These are phyloP conservation scores for Fusarium sp. DNA, from an alignment of 2,329 filamentous ascomycete genomes.

Conservation along the genomic window DNA sequence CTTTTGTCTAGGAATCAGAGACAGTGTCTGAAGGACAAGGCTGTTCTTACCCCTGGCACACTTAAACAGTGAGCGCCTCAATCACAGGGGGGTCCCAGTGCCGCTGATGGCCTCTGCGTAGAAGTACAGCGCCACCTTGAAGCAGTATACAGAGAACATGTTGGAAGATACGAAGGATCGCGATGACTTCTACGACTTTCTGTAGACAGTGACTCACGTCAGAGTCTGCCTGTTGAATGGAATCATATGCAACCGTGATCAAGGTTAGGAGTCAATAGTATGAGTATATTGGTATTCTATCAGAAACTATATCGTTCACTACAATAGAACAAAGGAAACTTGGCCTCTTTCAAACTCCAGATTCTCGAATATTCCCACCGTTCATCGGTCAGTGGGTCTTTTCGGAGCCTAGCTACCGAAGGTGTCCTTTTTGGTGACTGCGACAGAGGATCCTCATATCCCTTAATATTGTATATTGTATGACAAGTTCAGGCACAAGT, in stretches of 20 bases:
- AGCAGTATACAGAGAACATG: conserved; percentile 5
- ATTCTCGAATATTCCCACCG: conserved; percentile 49
- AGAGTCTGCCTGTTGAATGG: conserved; percentile 1
- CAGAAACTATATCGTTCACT: not conserved
- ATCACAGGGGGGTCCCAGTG: not conserved
- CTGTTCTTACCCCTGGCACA: conserved; percentile 31
- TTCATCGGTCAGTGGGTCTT: conserved; percentile 26
- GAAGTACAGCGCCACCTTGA: conserved; percentile 11
- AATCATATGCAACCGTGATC: conserved; percentile 1
- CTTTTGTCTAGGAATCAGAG: not conserved
- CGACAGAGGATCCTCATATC: conserved; percentile 31
- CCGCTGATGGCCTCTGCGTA: conserved; percentile 14
- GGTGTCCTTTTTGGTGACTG: conserved; percentile 31
- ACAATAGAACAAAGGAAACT: conserved; percentile 14
- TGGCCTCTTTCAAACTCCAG: conserved; percentile 46
- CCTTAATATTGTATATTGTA: conserved; percentile 36
- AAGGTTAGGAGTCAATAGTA: not conserved
- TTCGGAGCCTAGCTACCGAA: conserved; percentile 43
- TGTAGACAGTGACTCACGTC: conserved; percentile 32
- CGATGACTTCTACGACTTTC: conserved; percentile 33
- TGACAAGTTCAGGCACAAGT: not conserved
- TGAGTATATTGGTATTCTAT: not conserved
- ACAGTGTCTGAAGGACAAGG: conserved; percentile 41
- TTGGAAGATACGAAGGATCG: conserved; percentile 16
- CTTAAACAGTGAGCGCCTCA: conserved; percentile 33